Evolutionary conservation across 2,329 filamentous ascomycete species (phyloP).

Genomic region (Ceratocystis eucalypticola): DNA sequence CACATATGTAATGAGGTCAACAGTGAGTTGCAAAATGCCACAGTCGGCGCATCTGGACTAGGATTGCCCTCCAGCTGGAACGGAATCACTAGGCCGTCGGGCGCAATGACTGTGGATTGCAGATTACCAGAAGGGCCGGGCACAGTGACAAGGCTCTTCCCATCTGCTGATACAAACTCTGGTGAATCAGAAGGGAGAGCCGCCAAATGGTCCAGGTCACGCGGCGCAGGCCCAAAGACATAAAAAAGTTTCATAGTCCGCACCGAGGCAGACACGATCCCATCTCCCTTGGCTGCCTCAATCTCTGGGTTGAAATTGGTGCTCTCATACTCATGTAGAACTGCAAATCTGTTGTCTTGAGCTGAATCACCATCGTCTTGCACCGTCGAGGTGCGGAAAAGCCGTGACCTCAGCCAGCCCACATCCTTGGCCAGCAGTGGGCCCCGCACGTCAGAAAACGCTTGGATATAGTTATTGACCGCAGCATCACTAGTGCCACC

Average conservation of each 20-base stretch:
- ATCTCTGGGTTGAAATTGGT: constrained; percentile 25
- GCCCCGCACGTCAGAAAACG: constrained; percentile 27
- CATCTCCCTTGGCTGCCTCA: constrained; percentile 48
- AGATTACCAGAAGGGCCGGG: constrained; percentile 46
- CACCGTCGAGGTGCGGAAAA: constrained; percentile 49
- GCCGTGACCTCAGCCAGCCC: constrained; percentile 63
- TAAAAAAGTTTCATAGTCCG: constrained; percentile 62
- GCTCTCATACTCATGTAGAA: constrained; percentile 56
- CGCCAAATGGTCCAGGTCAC: constrained; percentile 49
- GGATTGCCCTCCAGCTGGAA: constrained; percentile 65
- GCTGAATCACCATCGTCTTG: constrained; percentile 37
- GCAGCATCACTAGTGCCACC: constrained; percentile 33
- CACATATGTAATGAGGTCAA: constrained; percentile 69
- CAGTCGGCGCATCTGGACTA: constrained; percentile 51
- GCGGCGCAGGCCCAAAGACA: constrained; percentile 60
- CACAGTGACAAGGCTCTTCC: constrained; percentile 26
- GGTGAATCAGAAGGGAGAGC: constrained; percentile 33
- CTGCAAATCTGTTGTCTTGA: constrained; percentile 44
- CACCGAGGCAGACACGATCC: constrained; percentile 42
- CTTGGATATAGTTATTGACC: constrained; percentile 56
- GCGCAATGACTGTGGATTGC: constrained; percentile 44
- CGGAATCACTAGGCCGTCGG: constrained; percentile 54
- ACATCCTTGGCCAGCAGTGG: constrained; percentile 27
- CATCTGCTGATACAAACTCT: constrained; percentile 38
- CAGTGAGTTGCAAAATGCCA: constrained; percentile 70